Percentiles rank a stretch among this genome's conserved stretches.
Evolutionary conservation across 192 early-diverging fungal genomes (phyloP).

Genomic region (Oehlia diaphana): DNA sequence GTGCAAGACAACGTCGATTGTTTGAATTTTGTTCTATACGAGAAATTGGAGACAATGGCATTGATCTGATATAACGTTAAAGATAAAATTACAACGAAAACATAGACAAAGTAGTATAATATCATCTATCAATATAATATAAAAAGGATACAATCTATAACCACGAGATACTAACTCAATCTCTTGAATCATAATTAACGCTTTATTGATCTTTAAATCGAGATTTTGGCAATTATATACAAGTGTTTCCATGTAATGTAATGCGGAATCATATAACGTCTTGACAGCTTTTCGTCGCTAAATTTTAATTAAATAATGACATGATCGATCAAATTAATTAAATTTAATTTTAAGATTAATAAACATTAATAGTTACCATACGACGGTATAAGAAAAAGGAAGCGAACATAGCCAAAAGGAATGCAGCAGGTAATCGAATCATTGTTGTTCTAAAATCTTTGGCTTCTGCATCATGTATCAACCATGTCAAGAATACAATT

Average conservation of each 20-base stretch:
- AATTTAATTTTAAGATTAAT: not conserved
- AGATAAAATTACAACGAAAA: not conserved
- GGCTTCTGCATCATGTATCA: conserved; percentile 12
- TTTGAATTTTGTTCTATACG: conserved; percentile 62
- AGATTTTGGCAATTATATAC: conserved; percentile 48
- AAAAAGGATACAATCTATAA: conserved; percentile 44
- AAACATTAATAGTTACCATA: conserved; percentile 35
- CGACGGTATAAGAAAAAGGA: conserved; percentile 43
- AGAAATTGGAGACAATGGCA: conserved; percentile 58
- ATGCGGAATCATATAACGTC: conserved; percentile 42
- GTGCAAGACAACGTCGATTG: conserved; percentile 47
- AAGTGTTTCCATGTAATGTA: conserved; percentile 42
- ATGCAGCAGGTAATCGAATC: conserved; percentile 18
- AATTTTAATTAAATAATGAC: not conserved
- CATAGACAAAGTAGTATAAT: not conserved
- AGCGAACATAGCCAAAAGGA: conserved; percentile 27
- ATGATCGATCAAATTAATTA: conserved; percentile 4
- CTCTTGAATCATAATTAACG: conserved; percentile 59
- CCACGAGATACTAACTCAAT: conserved; percentile 65
- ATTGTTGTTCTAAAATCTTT: conserved; percentile 13
- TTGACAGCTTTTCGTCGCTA: conserved; percentile 52
- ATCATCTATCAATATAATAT: not conserved
- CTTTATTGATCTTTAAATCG: conserved; percentile 52
- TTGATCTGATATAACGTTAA: conserved; percentile 29
- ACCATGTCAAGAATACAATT: conserved; percentile 29